Evolutionary conservation across 768 basidiomycete genomes (phyloP).

Genomic region (Agrocybe pediades): DNA sequence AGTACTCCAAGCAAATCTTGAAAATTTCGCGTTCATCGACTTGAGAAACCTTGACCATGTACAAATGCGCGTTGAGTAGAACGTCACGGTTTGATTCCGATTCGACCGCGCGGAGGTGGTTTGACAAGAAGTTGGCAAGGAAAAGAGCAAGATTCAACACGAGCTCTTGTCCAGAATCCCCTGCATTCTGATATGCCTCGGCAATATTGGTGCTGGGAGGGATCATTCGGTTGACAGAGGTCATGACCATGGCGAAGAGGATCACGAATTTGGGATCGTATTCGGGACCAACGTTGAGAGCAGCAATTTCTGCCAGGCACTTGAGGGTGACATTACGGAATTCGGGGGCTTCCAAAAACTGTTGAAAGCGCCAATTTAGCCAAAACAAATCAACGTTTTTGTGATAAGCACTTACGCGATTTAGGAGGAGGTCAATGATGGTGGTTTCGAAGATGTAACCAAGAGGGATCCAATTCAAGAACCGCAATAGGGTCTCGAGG

Average conservation of each 20-base stretch:
- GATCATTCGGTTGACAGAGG: conserved; percentile 94
- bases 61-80: conserved; percentile 93
- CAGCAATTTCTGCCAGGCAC: conserved; percentile 96
- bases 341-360: conserved; percentile 97
- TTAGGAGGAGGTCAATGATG: conserved; percentile 91
- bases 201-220: conserved; percentile 95
- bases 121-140: conserved; percentile 93
- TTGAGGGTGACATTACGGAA: conserved; percentile 97
- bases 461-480: conserved; percentile 98
- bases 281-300: conserved; percentile 91
- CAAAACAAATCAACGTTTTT: conserved; percentile 1
- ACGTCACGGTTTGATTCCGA: conserved; percentile 89
- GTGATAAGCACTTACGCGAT: conserved; percentile 63
- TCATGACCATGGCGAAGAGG: conserved; percentile 98
- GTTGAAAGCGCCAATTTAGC: conserved; percentile 14
- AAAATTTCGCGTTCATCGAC: conserved; percentile 99
- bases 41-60: conserved; percentile 97
- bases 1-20: conserved; percentile 99
- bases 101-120: conserved; percentile 93
- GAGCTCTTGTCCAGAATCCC: conserved; percentile 93
- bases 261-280: conserved; percentile 98
- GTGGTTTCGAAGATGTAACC: conserved; percentile 99
- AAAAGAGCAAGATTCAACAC: conserved; percentile 98
- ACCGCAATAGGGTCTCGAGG: conserved; percentile 90
- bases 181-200: conserved; percentile 85